phyloP scores from a whole-genome alignment of 1,284 basidiomycete genomes.

The Ganoderma multipileum region DNA sequence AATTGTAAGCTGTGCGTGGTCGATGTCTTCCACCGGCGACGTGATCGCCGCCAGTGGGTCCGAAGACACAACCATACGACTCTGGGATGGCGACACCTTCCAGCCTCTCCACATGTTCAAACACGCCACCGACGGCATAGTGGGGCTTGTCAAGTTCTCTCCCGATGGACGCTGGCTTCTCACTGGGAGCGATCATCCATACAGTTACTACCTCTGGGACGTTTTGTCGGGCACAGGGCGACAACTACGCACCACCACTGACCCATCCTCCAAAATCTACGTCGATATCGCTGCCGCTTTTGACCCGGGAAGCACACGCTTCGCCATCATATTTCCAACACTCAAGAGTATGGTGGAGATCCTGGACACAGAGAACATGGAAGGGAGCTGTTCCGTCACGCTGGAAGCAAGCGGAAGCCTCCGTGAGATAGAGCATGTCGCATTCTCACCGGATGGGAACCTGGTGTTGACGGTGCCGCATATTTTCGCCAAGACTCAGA shows the following conservation, averaged over 20 bases:
- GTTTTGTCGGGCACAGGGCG: neutral
- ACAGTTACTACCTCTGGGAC: neutral
- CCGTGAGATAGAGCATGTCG: too few species aligned
- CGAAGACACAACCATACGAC: slow-evolving; percentile 13
- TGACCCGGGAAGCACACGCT: slow-evolving; percentile 25
- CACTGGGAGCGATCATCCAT: neutral
- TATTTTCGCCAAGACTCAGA: too few species aligned
- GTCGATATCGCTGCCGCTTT: too few species aligned
- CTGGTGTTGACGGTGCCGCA: neutral
- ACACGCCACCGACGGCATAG: too few species aligned
- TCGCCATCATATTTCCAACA: slow-evolving; percentile 35
- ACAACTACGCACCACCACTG: neutral
- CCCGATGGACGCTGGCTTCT: neutral
- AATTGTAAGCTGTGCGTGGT: slow-evolving; percentile 31
- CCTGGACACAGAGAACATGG: too few species aligned
- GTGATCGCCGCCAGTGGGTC: slow-evolving; percentile 25
- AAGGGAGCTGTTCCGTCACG: neutral
- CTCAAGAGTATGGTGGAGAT: neutral
- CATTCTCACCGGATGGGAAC: neutral
- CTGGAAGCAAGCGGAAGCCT: neutral
- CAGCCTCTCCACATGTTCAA: slow-evolving; percentile 10
- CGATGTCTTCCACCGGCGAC: slow-evolving; percentile 14
- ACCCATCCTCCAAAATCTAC: too few species aligned
- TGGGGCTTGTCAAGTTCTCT: neutral
- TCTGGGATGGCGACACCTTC: slow-evolving; percentile 27